Evolutionary conservation across 495 filamentous ascomycete genomes (phyloP).

Genomic region (Lepidopterella palustris): DNA sequence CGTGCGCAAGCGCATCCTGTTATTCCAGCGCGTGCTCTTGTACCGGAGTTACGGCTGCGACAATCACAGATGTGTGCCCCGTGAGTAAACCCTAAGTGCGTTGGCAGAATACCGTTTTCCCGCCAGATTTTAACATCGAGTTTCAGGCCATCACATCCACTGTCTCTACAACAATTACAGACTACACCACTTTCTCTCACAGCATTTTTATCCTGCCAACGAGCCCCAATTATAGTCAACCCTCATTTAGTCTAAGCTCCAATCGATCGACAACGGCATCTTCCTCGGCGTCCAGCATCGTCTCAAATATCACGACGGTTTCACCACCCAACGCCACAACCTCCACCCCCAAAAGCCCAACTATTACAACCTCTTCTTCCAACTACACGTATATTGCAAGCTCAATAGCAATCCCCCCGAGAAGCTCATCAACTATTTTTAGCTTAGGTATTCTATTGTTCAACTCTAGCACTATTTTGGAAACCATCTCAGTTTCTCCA

Average conservation of each 20-base stretch:
- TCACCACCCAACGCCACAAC: background rate
- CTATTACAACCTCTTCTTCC: too few relatives aligned
- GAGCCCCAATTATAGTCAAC: background rate
- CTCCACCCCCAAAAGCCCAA: too few relatives aligned
- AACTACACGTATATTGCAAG: too few relatives aligned
- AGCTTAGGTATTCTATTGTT: too few relatives aligned
- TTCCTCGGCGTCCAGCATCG: background rate
- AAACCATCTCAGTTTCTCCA: too few relatives aligned
- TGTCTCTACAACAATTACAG: background rate
- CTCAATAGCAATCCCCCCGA: too few relatives aligned
- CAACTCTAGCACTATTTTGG: too few relatives aligned
- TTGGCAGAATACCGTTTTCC: too few relatives aligned
- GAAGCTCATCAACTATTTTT: too few relatives aligned
- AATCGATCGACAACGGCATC: background rate
- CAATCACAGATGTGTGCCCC: background rate
- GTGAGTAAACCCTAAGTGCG: background rate
- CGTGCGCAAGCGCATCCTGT: background rate
- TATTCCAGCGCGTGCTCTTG: constrained; percentile 6
- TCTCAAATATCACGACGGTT: background rate
- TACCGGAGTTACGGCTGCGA: background rate
- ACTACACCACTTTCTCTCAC: background rate
- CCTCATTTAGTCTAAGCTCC: background rate
- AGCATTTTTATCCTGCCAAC: background rate
- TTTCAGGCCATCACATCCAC: background rate
- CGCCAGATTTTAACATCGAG: background rate